Percentiles rank a stretch among this genome's conserved stretches.
These are phyloP conservation scores for Phytopythium ostracodes DNA, from an alignment of 352 stramenopile species.

Conservation along the genomic window DNA sequence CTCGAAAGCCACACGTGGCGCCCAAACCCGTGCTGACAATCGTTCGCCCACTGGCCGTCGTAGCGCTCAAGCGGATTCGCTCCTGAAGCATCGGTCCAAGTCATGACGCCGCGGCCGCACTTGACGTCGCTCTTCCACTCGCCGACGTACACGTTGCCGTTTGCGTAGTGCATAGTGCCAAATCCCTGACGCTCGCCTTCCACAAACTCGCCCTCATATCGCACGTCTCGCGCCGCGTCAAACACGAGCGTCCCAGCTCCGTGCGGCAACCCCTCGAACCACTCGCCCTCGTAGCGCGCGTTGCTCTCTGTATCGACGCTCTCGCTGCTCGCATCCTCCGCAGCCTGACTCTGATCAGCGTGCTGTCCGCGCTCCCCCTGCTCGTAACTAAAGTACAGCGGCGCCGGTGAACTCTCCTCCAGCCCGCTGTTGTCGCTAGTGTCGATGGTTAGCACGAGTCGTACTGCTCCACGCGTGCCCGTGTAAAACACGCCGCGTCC, in stretches of 20 bases:
- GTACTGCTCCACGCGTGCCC: conserved; percentile 19
- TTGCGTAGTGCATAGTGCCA: conserved; percentile 65
- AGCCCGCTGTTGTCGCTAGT: conserved; percentile 1
- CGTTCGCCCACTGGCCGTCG: conserved; percentile 65
- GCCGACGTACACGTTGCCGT: conserved; percentile 63
- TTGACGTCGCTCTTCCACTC: conserved; percentile 71
- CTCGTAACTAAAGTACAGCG: conserved; percentile 30
- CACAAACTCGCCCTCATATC: conserved; percentile 57
- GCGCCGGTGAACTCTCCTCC: background rate
- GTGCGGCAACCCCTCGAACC: conserved; percentile 62
- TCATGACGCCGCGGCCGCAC: conserved; percentile 72
- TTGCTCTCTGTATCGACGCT: conserved; percentile 27
- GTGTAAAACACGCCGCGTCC: conserved; percentile 65
- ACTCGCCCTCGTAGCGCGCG: conserved; percentile 76
- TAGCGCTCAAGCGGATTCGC: conserved; percentile 51
- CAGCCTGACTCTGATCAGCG: no score
- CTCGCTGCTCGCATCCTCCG: background rate
- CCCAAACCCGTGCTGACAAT: conserved; percentile 74
- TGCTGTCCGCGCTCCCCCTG: background rate
- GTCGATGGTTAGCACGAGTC: conserved; percentile 1
- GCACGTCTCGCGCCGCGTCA: conserved; percentile 42
- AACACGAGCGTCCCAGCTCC: conserved; percentile 74
- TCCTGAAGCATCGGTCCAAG: conserved; percentile 35
- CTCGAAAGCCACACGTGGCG: conserved; percentile 69
- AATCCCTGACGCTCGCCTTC: conserved; percentile 45